These are phyloP conservation scores for Glonium stellatum DNA, from an alignment of 495 filamentous ascomycete species.

Conservation along the genomic window DNA sequence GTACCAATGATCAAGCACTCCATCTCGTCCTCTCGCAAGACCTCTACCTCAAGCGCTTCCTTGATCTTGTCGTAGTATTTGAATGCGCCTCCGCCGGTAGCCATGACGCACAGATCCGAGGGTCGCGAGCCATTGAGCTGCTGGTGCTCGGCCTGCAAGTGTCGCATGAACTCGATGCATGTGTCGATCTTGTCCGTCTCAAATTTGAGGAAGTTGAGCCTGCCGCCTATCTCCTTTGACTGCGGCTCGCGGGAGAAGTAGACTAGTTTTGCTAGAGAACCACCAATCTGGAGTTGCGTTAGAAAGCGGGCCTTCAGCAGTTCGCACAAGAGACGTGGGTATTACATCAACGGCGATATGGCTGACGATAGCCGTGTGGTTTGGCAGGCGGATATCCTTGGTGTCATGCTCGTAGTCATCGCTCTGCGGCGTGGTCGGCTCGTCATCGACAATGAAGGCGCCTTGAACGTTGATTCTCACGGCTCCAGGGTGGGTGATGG, in stretches of 20 bases:
- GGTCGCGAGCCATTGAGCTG: slow-evolving; percentile 58
- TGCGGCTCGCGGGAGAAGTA: slow-evolving; percentile 89
- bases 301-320: slow-evolving; percentile 29
- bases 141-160: slow-evolving; percentile 71
- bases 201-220: slow-evolving; percentile 89
- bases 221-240: slow-evolving; percentile 51
- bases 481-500: slow-evolving; percentile 74
- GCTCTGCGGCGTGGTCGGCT: slow-evolving; percentile 41
- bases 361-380: slow-evolving; percentile 86
- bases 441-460: slow-evolving; percentile 90
- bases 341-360: slow-evolving; percentile 93
- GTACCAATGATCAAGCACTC: slow-evolving; percentile 91
- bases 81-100: slow-evolving; percentile 89
- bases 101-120: slow-evolving; percentile 75
- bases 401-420: slow-evolving; percentile 55
- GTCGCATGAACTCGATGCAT: slow-evolving; percentile 80
- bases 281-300: slow-evolving; percentile 69
- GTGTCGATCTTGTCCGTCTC: slow-evolving; percentile 90
- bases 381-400: slow-evolving; percentile 88
- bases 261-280: slow-evolving; percentile 88
- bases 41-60: slow-evolving; percentile 72
- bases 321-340: slow-evolving; percentile 10
- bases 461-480: slow-evolving; percentile 92
- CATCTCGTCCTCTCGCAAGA: slow-evolving; percentile 95
- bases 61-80: slow-evolving; percentile 91